Conservation (phyloP, 306 rosid genomes). For the Carpinus fangiana region DNA sequence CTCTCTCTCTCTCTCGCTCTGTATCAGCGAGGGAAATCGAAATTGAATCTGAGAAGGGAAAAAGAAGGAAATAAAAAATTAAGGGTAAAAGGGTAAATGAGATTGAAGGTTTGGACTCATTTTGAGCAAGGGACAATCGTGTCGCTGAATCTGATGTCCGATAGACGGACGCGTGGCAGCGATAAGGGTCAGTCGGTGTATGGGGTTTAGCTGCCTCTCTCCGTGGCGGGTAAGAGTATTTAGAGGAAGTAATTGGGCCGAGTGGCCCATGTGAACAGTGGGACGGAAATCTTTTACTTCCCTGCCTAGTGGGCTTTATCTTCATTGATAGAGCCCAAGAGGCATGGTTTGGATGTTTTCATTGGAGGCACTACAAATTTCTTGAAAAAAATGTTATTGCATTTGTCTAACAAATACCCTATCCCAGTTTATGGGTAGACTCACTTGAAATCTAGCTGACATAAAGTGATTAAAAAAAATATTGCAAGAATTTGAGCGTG, state of each 20-base stretch:
- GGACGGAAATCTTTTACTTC: background rate
- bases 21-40: background rate
- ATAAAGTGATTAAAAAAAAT: too few species aligned
- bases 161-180: background rate
- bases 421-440: too few species aligned
- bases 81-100: conserved; percentile 29
- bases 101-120: background rate
- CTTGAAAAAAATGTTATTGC: too few species aligned
- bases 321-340: too few species aligned
- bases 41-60: conserved; percentile 30
- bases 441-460: too few species aligned
- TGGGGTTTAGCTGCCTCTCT: background rate
- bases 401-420: too few species aligned
- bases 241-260: background rate
- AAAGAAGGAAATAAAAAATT: background rate
- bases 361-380: too few species aligned
- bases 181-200: background rate
- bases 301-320: too few species aligned
- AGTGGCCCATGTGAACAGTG: background rate
- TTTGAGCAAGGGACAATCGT: background rate
- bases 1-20: conserved; percentile 14
- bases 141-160: too few species aligned
- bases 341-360: too few species aligned
- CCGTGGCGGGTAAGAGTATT: background rate
- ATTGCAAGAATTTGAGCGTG: too few species aligned